phyloP scores from a whole-genome alignment of 2,329 filamentous ascomycete species.

The Microdochium trichocladiopsis region DNA sequence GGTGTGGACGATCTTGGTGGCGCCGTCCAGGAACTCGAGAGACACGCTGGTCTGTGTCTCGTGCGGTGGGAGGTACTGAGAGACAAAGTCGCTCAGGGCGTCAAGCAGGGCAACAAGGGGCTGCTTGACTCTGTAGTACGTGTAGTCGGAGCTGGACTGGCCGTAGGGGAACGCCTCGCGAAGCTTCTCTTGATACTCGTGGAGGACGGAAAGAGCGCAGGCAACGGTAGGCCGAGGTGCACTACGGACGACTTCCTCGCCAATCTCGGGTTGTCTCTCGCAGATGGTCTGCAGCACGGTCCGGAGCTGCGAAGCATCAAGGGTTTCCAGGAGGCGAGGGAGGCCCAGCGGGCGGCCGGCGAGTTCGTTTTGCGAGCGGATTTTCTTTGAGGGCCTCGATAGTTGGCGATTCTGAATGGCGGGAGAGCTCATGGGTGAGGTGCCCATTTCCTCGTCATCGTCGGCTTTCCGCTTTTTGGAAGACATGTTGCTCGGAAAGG shows the following conservation, averaged over 20 bases:
- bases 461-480: conserved; percentile 79
- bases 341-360: conserved; percentile 47
- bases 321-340: conserved; percentile 82
- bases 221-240: conserved; percentile 83
- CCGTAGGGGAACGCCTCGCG: conserved; percentile 80
- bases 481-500: conserved; percentile 47
- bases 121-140: conserved; percentile 86
- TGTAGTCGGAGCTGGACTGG: conserved; percentile 81
- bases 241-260: conserved; percentile 72
- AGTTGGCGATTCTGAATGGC: conserved; percentile 64
- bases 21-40: conserved; percentile 80
- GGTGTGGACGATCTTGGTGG: conserved; percentile 82
- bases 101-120: conserved; percentile 75
- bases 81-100: conserved; percentile 87
- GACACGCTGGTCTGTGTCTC: conserved; percentile 80
- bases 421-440: conserved; percentile 79
- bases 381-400: conserved; percentile 57
- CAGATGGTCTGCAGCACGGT: conserved; percentile 86
- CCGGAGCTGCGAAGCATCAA: conserved; percentile 78
- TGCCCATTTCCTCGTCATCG: conserved; percentile 83
- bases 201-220: conserved; percentile 72
- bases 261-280: conserved; percentile 80
- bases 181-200: conserved; percentile 73
- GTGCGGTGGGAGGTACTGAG: conserved; percentile 87
- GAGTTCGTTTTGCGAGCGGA: conserved; percentile 54